These are phyloP conservation scores for Penicillium waksmanii DNA, from an alignment of 495 filamentous ascomycete genomes.

Conservation along the genomic window DNA sequence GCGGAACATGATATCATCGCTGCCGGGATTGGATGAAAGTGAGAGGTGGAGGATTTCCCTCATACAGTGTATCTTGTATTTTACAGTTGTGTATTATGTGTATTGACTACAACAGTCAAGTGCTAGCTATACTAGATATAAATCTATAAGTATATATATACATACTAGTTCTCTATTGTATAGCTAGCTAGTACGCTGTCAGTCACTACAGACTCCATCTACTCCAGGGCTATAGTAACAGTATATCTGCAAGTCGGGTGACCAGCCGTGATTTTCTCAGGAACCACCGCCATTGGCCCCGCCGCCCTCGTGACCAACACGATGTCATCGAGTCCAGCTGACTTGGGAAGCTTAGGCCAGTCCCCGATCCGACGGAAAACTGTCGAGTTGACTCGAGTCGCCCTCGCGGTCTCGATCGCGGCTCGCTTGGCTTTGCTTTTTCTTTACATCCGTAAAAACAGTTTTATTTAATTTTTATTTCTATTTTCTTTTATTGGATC, in stretches of 20 bases:
- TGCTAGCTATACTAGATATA: too few relatives aligned
- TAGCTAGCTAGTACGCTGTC: background rate
- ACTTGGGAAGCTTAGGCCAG: constrained; percentile 31
- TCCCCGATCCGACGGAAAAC: constrained; percentile 2
- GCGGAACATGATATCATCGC: constrained; percentile 11
- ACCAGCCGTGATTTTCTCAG: constrained; percentile 27
- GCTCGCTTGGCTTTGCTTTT: constrained; percentile 3
- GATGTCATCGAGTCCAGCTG: constrained; percentile 36
- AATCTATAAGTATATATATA: too few relatives aligned
- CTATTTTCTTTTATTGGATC: constrained; percentile 1
- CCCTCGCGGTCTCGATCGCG: background rate
- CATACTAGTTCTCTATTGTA: background rate
- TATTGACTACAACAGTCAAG: background rate
- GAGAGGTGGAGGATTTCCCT: background rate
- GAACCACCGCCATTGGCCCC: constrained; percentile 22
- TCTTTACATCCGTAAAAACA: background rate
- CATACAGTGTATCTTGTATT: background rate
- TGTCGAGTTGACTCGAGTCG: background rate
- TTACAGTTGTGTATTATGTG: background rate
- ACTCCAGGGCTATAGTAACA: too few relatives aligned
- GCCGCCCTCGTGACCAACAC: constrained; percentile 24
- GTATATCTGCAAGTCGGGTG: constrained; percentile 23
- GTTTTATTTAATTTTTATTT: background rate
- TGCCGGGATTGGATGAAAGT: constrained; percentile 5
- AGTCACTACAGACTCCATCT: background rate